Base-by-base conservation (phyloP, 768 basidiomycete species). In the Brasilioporus rufonigricans region DNA sequence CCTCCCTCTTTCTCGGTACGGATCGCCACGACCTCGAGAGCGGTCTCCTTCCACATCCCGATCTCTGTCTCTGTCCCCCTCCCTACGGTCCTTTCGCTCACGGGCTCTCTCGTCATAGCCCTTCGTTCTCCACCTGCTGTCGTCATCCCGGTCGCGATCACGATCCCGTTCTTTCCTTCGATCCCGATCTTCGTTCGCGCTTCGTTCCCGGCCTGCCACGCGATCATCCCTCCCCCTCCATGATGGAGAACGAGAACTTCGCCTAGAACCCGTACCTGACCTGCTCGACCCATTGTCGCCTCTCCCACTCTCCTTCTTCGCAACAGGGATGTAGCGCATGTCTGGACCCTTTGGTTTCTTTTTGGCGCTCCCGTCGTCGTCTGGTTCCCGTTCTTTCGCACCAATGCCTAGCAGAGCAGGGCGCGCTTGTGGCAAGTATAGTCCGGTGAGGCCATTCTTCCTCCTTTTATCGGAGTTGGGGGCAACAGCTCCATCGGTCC, bases 361-460 rank as follows among this genome's bases (percentile, higher is more conserved):
- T 73, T 77, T 82, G 68, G 68, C 76, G 62, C 74, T 82, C 19
- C 88, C 89, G 56, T 90, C 84, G 53, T 91, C 87, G 5, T 82
- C 78, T 0, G 81, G 77, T 63, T 89, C 85, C 60, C 80, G 79
- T 63, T 95, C 89, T 66, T 97, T 98, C 3, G 97, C 97, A 2
- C 97, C 95, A 27, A 99, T 88, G 0, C 96, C 97, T 11, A 98
- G 74, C 13, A 98, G 71, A 0, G 93, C 86, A 0, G 96, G 94
- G 16, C 97, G 80, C 2, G 89, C 76, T 51, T 79, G 74, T 0
- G 97, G 97, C 0, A 95, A 72, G 67, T 92, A 94, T 2, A 94
- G 87, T 61, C 93, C 84, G 2, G 83, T 77, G 16, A 84, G 67
- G 2, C 84, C 89, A 56, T 82, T 75, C 48, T 71, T 71, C 2